phyloP scores from a whole-genome alignment of 2,329 filamentous ascomycete species.

The Sclerotinia spermophila region DNA sequence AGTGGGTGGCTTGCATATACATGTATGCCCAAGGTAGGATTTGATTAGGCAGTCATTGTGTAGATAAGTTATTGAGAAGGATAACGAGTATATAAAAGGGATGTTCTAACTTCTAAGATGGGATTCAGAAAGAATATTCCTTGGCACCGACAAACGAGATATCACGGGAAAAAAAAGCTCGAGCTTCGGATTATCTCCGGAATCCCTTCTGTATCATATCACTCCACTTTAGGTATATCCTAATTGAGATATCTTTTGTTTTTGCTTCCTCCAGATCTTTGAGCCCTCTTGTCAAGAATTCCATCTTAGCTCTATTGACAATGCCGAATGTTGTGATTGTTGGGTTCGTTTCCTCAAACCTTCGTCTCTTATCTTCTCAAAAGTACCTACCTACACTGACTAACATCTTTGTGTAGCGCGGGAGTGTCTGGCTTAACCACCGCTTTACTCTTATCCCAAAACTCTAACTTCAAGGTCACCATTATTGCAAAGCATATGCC shows the following conservation, averaged over 20 bases:
- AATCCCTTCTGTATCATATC: not conserved
- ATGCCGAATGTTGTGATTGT: constrained; percentile 41
- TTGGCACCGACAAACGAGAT: not conserved
- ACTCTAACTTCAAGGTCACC: constrained; percentile 57
- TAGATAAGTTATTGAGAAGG: not conserved
- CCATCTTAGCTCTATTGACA: not conserved
- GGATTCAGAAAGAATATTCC: not conserved
- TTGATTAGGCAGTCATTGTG: not conserved
- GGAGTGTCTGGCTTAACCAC: constrained; percentile 65
- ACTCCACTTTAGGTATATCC: not conserved
- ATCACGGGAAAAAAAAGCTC: not conserved
- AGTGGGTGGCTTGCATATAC: not conserved
- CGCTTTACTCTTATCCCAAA: constrained; percentile 56
- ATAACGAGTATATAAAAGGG: not conserved
- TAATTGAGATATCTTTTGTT: not conserved
- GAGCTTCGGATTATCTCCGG: not conserved
- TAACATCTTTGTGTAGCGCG: constrained; percentile 44
- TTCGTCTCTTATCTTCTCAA: constrained; percentile 17
- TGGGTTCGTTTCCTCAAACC: constrained; percentile 32
- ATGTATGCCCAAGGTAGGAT: not conserved
- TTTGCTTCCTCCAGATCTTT: no score
- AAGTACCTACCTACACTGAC: not conserved
- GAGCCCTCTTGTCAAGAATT: not conserved
- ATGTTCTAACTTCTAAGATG: no score
- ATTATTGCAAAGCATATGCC: constrained; percentile 87